These are phyloP conservation scores for Colletotrichum graminicola DNA, from an alignment of 2,329 filamentous ascomycete species.

Conservation along the genomic window DNA sequence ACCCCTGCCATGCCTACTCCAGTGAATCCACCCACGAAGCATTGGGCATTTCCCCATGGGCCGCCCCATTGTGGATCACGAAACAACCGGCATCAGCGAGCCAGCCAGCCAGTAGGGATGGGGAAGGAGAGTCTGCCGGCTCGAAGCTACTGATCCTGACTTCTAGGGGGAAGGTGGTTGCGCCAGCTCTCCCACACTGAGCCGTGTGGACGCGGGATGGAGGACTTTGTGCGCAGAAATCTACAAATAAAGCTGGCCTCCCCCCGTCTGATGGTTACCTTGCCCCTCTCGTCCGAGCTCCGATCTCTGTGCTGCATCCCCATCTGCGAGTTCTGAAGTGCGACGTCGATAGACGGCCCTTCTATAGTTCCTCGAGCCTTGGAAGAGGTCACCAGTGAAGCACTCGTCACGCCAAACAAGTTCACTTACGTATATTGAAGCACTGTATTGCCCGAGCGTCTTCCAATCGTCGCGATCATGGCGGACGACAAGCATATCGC, in stretches of 20 bases:
- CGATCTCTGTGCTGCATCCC: neutral
- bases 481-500: constrained; percentile 28
- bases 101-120: neutral
- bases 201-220: constrained; percentile 10
- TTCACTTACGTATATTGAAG: neutral
- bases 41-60: constrained; percentile 25
- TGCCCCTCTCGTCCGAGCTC: neutral
- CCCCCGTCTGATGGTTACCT: neutral
- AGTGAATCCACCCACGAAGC: constrained; percentile 19
- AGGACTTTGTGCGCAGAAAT: constrained; percentile 12
- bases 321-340: neutral
- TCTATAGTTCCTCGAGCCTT: neutral
- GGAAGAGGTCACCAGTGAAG: neutral
- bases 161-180: constrained; percentile 29
- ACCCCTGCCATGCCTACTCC: constrained; percentile 22
- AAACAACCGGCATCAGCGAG: neutral
- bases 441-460: neutral
- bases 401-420: neutral
- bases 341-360: neutral
- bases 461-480: constrained; percentile 11
- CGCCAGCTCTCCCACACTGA: constrained; percentile 6
- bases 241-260: constrained; percentile 30
- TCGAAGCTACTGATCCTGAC: neutral
- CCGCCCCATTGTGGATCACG: constrained; percentile 20
- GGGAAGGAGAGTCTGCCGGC: neutral